A percentile compares a stretch with the other conserved stretches of the same genome.
phyloP scores from a whole-genome alignment of 257 asterid genomes.

The Leonotis leonurus region DNA sequence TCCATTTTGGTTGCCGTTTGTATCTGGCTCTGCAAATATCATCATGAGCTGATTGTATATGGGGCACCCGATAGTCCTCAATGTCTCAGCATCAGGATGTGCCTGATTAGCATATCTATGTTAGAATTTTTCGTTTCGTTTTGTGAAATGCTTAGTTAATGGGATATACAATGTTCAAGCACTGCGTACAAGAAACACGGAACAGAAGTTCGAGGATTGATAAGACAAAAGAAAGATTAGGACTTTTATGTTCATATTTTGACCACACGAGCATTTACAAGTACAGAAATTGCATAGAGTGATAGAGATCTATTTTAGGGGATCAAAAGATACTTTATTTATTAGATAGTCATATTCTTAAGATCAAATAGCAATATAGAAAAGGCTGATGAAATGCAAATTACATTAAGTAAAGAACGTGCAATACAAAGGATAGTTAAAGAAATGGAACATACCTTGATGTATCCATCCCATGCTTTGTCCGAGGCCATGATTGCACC shows the following conservation, averaged over 20 bases:
- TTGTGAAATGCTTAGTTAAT: neutral
- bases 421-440: neutral
- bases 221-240: neutral
- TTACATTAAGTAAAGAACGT: neutral
- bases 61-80: constrained; percentile 57
- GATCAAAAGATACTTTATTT: too few relatives aligned
- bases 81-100: constrained; percentile 74
- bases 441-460: constrained; percentile 33
- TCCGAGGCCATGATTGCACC: constrained; percentile 53
- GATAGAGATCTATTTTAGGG: too few relatives aligned
- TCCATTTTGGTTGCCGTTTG: constrained; percentile 27
- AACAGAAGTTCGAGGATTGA: neutral
- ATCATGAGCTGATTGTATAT: constrained; percentile 47
- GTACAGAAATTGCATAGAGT: neutral
- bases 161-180: neutral
- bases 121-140: neutral
- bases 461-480: constrained; percentile 67
- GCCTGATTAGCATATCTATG: constrained; percentile 40
- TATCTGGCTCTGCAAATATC: constrained; percentile 43
- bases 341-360: neutral
- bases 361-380: neutral
- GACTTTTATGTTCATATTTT: neutral
- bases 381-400: neutral
- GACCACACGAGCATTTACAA: neutral
- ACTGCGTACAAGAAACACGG: neutral